phyloP scores from a whole-genome alignment of 225 moss, liverwort and hornwort species.

The Sphagnum contortum region DNA sequence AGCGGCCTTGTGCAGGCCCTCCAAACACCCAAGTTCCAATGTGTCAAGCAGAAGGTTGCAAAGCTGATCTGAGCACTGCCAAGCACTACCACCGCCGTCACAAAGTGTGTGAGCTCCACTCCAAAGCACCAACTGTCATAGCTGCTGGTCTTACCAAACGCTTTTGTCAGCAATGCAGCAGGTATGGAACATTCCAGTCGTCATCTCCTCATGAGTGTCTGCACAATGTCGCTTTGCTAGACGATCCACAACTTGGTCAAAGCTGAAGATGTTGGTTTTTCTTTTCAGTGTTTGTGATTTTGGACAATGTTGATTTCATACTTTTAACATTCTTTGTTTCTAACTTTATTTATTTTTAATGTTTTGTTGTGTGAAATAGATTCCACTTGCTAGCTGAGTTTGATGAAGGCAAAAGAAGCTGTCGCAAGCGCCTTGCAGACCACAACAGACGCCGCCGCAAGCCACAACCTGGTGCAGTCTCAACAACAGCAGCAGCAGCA shows the following conservation, averaged over 20 bases:
- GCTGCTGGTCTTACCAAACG: slow-evolving; percentile 74
- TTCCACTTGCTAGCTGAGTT: slow-evolving; percentile 84
- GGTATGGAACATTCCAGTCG: slow-evolving; percentile 20
- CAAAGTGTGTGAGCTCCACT: slow-evolving; percentile 92
- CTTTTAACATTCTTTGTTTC: too few relatives aligned
- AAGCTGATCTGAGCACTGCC: slow-evolving; percentile 77
- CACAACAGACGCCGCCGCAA: slow-evolving; percentile 88
- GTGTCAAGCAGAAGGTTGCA: slow-evolving; percentile 94
- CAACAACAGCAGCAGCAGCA: slow-evolving; percentile 5
- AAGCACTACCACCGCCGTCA: slow-evolving; percentile 95
- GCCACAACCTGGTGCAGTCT: slow-evolving; percentile 58
- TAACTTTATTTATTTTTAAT: too few relatives aligned
- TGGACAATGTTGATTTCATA: too few relatives aligned
- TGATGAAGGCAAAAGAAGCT: slow-evolving; percentile 97
- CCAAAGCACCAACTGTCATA: slow-evolving; percentile 70
- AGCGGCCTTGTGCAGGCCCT: slow-evolving; percentile 74
- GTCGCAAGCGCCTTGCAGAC: slow-evolving; percentile 80
- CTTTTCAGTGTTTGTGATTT: too few relatives aligned
- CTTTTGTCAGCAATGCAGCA: slow-evolving; percentile 97
- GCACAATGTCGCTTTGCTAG: too few relatives aligned
- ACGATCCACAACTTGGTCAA: too few relatives aligned
- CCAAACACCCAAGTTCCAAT: slow-evolving; percentile 77
- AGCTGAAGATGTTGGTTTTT: too few relatives aligned
- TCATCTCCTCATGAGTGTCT: too few relatives aligned
- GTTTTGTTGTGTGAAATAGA: slow-evolving; percentile 23